phyloP scores from a whole-genome alignment of 495 filamentous ascomycete species.

The Physcia stellaris region DNA sequence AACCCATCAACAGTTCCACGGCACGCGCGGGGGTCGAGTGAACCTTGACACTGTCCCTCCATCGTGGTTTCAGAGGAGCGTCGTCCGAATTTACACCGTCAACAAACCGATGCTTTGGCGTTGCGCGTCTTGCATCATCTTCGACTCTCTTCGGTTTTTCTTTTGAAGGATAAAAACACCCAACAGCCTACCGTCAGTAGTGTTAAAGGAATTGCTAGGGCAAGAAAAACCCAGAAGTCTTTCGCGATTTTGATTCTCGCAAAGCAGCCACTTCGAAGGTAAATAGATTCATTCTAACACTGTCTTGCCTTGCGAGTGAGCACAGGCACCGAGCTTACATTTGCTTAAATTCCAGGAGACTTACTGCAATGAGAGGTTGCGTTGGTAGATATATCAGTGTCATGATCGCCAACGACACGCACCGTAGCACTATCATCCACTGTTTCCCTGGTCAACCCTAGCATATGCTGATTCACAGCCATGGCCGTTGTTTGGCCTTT shows the following conservation, averaged over 20 bases:
- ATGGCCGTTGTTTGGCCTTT: conserved; percentile 10
- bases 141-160: too few species aligned
- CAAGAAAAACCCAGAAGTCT: conserved; percentile 9
- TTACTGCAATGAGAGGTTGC: conserved; percentile 12
- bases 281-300: conserved; percentile 10
- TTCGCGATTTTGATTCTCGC: conserved; percentile 4
- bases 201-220: conserved; percentile 6
- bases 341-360: neutral
- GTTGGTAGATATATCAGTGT: conserved; percentile 15
- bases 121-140: too few species aligned
- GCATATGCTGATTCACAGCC: conserved; percentile 4
- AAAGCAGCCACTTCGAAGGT: conserved; percentile 4
- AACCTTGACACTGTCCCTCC: too few species aligned
- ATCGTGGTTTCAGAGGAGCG: too few species aligned
- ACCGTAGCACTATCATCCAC: conserved; percentile 13
- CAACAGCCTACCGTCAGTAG: conserved; percentile 3
- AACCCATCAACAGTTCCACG: too few species aligned
- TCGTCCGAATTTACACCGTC: too few species aligned
- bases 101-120: too few species aligned
- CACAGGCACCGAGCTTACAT: neutral
- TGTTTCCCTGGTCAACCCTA: conserved; percentile 12
- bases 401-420: conserved; percentile 14
- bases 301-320: neutral
- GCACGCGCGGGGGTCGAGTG: too few species aligned
- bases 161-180: too few species aligned